These are phyloP conservation scores for Tubosaeta sp. DNA, from an alignment of 768 basidiomycete genomes.

Conservation along the genomic window DNA sequence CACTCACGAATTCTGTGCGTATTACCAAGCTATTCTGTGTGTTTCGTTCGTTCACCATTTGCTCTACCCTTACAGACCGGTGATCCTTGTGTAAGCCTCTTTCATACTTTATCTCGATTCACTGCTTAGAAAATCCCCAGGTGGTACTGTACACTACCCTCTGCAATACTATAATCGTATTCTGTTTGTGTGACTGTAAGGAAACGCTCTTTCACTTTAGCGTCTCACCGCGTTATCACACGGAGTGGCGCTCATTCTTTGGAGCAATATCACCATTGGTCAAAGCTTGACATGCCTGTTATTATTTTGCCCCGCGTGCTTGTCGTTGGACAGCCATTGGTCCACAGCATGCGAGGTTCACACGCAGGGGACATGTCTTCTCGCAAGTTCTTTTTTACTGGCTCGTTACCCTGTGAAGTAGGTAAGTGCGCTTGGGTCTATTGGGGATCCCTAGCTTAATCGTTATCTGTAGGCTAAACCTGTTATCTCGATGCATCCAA, in stretches of 20 bases:
- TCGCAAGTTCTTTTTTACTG: background rate
- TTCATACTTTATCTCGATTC: constrained; percentile 15
- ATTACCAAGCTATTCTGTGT: background rate
- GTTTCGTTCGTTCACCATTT: constrained; percentile 5
- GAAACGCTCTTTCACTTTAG: constrained; percentile 80
- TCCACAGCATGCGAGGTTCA: constrained; percentile 44
- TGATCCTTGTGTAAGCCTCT: constrained; percentile 37
- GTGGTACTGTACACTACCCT: constrained; percentile 31
- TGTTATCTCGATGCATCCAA: background rate
- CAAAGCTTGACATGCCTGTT: constrained; percentile 29
- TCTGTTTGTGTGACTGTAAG: constrained; percentile 7
- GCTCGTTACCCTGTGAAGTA: background rate
- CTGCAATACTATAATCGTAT: constrained; percentile 27
- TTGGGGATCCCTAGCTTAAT: background rate
- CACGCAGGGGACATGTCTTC: constrained; percentile 42
- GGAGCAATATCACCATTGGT: constrained; percentile 59
- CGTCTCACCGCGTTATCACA: constrained; percentile 55
- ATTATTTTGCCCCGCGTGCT: constrained; percentile 40
- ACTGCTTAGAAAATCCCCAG: constrained; percentile 17
- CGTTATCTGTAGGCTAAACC: background rate
- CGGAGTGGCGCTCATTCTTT: constrained; percentile 81
- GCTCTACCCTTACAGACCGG: constrained; percentile 34
- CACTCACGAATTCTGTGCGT: constrained; percentile 93
- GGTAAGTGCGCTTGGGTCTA: constrained; percentile 13
- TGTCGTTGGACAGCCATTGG: constrained; percentile 22